Conservation (phyloP, 169 alveolate species). For the Besnoitia besnoiti region DNA sequence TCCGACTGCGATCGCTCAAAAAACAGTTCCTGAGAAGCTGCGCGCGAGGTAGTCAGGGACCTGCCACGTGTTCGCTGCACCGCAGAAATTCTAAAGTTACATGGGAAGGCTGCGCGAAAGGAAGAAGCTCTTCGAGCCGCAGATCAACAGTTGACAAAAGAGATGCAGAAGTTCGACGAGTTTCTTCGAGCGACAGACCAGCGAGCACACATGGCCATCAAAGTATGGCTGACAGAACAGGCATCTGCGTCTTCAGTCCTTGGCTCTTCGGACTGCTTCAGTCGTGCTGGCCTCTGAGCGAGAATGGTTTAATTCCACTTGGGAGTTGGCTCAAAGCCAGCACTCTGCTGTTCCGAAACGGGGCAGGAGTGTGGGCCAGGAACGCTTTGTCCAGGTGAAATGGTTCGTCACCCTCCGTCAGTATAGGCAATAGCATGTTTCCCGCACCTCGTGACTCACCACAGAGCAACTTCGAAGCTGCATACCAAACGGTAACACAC, state of each 20-base stretch:
- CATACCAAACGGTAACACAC: too few relatives aligned
- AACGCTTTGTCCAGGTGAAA: too few relatives aligned
- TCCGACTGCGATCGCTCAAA: not conserved
- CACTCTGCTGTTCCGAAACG: too few relatives aligned
- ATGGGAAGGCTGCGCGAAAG: conserved; percentile 72
- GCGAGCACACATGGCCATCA: conserved; percentile 76
- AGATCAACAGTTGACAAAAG: conserved; percentile 70
- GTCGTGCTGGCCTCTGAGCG: not conserved
- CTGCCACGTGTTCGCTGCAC: not conserved
- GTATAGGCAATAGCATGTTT: too few relatives aligned
- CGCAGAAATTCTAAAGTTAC: conserved; percentile 76
- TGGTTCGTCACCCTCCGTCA: too few relatives aligned
- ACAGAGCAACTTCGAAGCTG: too few relatives aligned
- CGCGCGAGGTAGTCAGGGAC: not conserved
- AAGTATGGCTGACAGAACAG: not conserved
- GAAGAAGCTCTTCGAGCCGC: conserved; percentile 73
- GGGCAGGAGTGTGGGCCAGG: too few relatives aligned
- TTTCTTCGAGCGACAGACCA: conserved; percentile 72
- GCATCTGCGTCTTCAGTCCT: not conserved
- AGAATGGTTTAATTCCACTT: too few relatives aligned
- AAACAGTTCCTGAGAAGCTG: not conserved
- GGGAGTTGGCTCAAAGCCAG: too few relatives aligned
- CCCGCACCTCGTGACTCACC: too few relatives aligned
- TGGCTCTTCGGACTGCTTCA: not conserved
- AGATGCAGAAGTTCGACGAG: conserved; percentile 60